These are phyloP conservation scores for Phytophthora macrochlamydospora DNA, from an alignment of 352 stramenopile genomes.

Conservation along the genomic window DNA sequence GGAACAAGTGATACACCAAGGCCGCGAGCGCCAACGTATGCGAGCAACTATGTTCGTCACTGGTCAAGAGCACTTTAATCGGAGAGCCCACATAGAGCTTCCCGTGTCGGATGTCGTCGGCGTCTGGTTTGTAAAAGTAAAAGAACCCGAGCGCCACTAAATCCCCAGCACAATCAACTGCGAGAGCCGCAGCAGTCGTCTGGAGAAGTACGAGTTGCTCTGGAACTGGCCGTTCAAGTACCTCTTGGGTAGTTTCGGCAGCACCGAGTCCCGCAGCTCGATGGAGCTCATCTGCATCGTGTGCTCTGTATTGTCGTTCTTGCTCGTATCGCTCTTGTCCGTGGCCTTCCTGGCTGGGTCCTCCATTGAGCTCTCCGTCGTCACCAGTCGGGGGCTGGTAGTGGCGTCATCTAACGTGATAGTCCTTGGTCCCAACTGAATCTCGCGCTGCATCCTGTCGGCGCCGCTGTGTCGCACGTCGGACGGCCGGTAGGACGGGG, in stretches of 20 bases:
- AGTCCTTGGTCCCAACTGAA: conserved; percentile 18
- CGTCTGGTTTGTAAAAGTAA: conserved; percentile 50
- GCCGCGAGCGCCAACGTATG: conserved; percentile 61
- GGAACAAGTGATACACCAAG: conserved; percentile 76
- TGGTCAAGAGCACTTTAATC: conserved; percentile 44
- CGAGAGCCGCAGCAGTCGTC: conserved; percentile 58
- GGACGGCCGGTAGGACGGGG: conserved; percentile 2
- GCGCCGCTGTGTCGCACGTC: conserved; percentile 14
- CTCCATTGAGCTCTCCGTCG: not conserved
- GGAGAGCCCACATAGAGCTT: conserved; percentile 54
- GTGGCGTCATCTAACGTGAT: conserved; percentile 22
- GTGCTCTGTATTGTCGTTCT: conserved; percentile 22
- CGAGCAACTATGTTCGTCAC: conserved; percentile 44
- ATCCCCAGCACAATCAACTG: conserved; percentile 65
- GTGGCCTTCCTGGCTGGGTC: conserved; percentile 15
- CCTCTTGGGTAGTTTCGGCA: conserved; percentile 34
- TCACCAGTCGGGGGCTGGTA: not conserved
- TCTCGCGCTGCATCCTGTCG: conserved; percentile 15
- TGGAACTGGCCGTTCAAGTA: conserved; percentile 70
- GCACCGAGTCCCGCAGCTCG: conserved; percentile 24
- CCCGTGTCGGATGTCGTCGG: conserved; percentile 31
- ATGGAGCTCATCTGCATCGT: conserved; percentile 49
- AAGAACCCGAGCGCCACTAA: conserved; percentile 61
- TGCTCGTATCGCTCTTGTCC: conserved; percentile 19
- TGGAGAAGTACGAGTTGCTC: conserved; percentile 85